A percentile compares a stretch with the other conserved stretches of the same genome.
These are phyloP conservation scores for baker's yeast (Saccharomyces cerevisiae) DNA, from an alignment of 805 yeast genomes.

Conservation along the genomic window DNA sequence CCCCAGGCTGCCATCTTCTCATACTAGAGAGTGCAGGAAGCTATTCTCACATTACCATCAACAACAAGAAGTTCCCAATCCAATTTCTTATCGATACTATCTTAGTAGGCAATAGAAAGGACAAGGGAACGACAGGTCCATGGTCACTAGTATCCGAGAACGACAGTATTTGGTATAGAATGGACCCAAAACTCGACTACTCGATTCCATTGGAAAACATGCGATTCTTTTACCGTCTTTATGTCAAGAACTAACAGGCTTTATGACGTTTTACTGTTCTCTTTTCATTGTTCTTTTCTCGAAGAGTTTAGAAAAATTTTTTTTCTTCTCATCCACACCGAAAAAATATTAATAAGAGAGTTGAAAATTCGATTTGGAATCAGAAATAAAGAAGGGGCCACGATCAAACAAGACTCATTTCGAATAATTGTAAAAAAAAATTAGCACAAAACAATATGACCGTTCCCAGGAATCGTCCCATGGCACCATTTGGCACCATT, in stretches of 20 bases:
- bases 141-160: constrained; percentile 62
- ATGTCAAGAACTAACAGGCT: constrained; percentile 40
- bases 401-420: neutral
- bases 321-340: neutral
- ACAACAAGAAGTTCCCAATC: constrained; percentile 71
- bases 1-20: constrained; percentile 49
- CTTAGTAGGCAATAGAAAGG: constrained; percentile 43
- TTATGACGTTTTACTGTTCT: neutral
- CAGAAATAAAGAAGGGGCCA: neutral
- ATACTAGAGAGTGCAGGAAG: constrained; percentile 88
- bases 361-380: neutral
- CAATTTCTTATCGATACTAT: constrained; percentile 72
- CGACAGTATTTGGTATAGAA: constrained; percentile 79
- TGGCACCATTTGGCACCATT: constrained; percentile 17
- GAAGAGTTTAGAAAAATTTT: neutral
- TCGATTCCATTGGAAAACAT: constrained; percentile 72
- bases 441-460: neutral
- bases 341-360: neutral
- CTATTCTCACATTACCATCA: constrained; percentile 70
- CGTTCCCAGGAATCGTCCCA: constrained; percentile 4
- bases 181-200: constrained; percentile 45
- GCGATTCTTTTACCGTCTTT: constrained; percentile 77
- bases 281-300: neutral
- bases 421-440: neutral
- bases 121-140: constrained; percentile 37